A percentile compares a stretch with the other conserved stretches of the same genome.
phyloP scores from a whole-genome alignment of 2,329 filamentous ascomycete species.

The Arthrobotrys iridis region DNA sequence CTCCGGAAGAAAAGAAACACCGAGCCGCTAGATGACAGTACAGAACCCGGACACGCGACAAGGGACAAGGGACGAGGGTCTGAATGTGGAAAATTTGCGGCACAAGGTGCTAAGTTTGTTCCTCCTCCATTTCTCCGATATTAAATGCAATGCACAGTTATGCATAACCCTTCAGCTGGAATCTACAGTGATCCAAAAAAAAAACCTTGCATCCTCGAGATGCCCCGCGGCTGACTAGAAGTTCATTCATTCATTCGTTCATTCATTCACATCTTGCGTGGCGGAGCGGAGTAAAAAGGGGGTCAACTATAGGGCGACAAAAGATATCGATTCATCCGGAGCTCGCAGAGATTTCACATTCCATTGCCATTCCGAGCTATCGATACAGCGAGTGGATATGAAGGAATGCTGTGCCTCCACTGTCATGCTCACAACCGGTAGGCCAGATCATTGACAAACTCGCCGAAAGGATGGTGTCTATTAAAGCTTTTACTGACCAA shows the following conservation, averaged over 20 bases:
- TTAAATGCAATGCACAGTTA: not conserved
- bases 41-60: not conserved
- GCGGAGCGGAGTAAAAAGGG: not conserved
- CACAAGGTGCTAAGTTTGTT: not conserved
- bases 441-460: not conserved
- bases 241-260: not conserved
- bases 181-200: not conserved
- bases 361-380: not conserved
- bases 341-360: conserved; percentile 14
- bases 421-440: not conserved
- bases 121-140: conserved; percentile 7
- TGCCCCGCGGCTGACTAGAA: not conserved
- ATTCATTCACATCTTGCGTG: not conserved
- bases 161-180: conserved; percentile 15
- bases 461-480: not conserved
- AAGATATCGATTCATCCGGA: not conserved
- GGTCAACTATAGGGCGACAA: not conserved
- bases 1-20: not conserved
- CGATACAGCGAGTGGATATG: not conserved
- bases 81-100: not conserved
- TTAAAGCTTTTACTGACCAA: conserved; percentile 4
- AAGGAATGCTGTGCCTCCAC: not conserved
- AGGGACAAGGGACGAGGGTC: not conserved
- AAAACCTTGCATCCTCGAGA: not conserved
- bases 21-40: not conserved